Conservation (phyloP, 1,139 yeast genomes). For the Protomyces lactucae-debilis region DNA sequence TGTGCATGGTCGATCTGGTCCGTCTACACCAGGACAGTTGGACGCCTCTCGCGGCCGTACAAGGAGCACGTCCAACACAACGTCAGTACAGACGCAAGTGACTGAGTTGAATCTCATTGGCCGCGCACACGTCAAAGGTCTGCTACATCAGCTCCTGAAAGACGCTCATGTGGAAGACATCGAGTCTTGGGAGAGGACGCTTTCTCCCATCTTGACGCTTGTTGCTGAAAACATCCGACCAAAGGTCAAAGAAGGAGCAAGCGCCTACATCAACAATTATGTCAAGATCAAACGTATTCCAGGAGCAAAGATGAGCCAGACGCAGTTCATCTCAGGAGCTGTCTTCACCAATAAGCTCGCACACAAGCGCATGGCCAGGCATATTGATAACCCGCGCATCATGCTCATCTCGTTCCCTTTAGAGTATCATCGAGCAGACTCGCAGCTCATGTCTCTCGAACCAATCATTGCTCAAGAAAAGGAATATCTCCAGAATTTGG, state of each 20-base stretch:
- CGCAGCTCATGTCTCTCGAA: slow-evolving; percentile 63
- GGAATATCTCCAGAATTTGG: slow-evolving; percentile 77
- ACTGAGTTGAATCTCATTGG: slow-evolving; percentile 43
- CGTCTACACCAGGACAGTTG: background rate
- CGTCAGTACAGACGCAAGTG: slow-evolving; percentile 18
- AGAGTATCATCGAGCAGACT: slow-evolving; percentile 71
- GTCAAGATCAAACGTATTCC: slow-evolving; percentile 77
- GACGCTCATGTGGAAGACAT: slow-evolving; percentile 45
- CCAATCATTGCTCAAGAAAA: slow-evolving; percentile 84
- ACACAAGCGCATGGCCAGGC: slow-evolving; percentile 68
- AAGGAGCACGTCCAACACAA: slow-evolving; percentile 14
- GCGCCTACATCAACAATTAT: slow-evolving; percentile 79
- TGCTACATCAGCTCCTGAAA: slow-evolving; percentile 60
- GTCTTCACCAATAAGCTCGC: slow-evolving; percentile 83
- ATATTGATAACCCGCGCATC: slow-evolving; percentile 63
- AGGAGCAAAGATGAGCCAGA: slow-evolving; percentile 61
- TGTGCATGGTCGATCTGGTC: background rate
- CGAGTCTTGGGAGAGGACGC: slow-evolving; percentile 53
- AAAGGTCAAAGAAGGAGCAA: slow-evolving; percentile 60
- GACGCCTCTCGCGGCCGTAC: slow-evolving; percentile 2
- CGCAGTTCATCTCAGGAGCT: slow-evolving; percentile 67
- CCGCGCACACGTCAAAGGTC: slow-evolving; percentile 43
- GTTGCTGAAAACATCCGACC: slow-evolving; percentile 50
- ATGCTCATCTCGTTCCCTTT: slow-evolving; percentile 83
- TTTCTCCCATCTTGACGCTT: slow-evolving; percentile 47